Conservation (phyloP, 768 basidiomycete genomes). For the Boletus vermiculosoides region DNA sequence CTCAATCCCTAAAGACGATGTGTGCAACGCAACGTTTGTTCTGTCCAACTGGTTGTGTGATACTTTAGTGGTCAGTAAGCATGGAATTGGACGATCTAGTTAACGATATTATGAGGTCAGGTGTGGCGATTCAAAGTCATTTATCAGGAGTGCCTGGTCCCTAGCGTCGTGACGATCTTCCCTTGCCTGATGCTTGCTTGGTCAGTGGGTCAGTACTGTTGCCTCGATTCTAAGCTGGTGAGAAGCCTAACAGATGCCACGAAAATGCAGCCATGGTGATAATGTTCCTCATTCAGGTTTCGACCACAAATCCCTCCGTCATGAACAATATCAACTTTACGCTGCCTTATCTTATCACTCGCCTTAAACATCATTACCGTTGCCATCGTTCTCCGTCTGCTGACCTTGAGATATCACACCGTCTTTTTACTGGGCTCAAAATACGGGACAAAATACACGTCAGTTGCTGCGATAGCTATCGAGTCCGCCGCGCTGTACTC, state of each 20-base stretch:
- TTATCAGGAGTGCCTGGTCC: not conserved
- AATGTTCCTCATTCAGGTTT: too few species aligned
- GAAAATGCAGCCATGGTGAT: conserved; percentile 1
- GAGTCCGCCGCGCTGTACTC: conserved; percentile 37
- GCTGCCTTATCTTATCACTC: conserved; percentile 31
- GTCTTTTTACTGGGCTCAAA: conserved; percentile 17
- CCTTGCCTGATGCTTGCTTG: conserved; percentile 13
- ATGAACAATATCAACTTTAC: too few species aligned
- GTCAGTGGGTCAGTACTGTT: conserved; percentile 3
- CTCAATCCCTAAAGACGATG: too few species aligned
- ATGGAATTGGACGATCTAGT: too few species aligned
- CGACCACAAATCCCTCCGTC: too few species aligned
- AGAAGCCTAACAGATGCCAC: not conserved
- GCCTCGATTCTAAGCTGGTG: not conserved
- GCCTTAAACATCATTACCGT: conserved; percentile 35
- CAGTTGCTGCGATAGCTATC: conserved; percentile 34
- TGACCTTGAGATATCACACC: conserved; percentile 15
- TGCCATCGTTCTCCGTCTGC: conserved; percentile 30
- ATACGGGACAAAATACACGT: conserved; percentile 30
- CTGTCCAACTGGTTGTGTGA: too few species aligned
- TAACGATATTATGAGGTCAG: too few species aligned
- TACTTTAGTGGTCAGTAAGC: too few species aligned
- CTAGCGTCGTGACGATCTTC: conserved; percentile 6
- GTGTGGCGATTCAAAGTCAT: too few species aligned
- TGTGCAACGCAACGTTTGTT: too few species aligned